phyloP scores from a whole-genome alignment of 352 stramenopile genomes.

The Pelagophyceae sp. region DNA sequence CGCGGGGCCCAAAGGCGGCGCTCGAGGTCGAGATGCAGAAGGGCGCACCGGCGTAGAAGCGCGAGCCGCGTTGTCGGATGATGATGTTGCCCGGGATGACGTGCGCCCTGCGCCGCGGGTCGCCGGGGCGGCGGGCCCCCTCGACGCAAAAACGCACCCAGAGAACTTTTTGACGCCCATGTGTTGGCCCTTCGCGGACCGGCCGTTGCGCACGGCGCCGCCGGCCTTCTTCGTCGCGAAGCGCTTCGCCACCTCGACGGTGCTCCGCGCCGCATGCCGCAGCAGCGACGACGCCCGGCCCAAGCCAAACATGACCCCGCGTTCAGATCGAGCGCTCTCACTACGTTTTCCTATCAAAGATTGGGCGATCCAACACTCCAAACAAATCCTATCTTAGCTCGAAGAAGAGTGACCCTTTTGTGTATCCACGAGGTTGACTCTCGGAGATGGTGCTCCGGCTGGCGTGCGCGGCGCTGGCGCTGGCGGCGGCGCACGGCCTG shows the following conservation, averaged over 20 bases:
- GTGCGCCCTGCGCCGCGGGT: background rate
- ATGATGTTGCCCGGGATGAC: background rate
- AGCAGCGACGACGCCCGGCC: no score
- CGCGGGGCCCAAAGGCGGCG: background rate
- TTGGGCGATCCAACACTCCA: no score
- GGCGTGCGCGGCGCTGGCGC: no score
- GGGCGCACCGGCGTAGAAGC: background rate
- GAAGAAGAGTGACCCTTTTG: no score
- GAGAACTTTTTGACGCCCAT: conserved; percentile 79
- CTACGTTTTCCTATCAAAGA: no score
- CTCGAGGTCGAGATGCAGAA: background rate
- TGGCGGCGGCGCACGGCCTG: no score
- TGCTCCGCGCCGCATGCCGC: background rate
- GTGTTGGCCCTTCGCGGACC: conserved; percentile 71
- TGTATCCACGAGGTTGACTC: no score
- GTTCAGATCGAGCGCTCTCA: no score
- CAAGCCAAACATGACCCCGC: no score
- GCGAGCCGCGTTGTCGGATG: background rate
- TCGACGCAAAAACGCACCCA: conserved; percentile 43
- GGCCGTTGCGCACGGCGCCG: conserved; percentile 72
- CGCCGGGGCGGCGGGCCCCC: no score
- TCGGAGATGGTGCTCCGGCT: no score
- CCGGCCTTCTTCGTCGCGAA: conserved; percentile 66
- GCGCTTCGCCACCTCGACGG: conserved; percentile 10
- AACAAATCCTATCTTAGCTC: no score